Percentiles rank a stretch among this genome's conserved stretches.
phyloP scores from a whole-genome alignment of 2,329 filamentous ascomycete species.

The Stagonosporopsis rhizophila region DNA sequence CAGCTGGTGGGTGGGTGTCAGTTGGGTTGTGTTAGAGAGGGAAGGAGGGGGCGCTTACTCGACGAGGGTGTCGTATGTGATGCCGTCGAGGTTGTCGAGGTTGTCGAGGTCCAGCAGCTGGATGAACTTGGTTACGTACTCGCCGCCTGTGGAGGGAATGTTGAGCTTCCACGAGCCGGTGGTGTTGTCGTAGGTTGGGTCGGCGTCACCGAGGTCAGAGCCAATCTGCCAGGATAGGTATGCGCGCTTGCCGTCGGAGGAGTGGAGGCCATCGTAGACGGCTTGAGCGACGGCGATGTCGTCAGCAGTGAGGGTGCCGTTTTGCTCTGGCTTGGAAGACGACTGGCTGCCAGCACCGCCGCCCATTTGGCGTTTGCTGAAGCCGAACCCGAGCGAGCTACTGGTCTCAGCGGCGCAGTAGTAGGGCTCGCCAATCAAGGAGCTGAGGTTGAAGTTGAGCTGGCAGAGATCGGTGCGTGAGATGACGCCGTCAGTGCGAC shows the following conservation, averaged over 20 bases:
- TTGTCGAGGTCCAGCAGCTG: constrained; percentile 45
- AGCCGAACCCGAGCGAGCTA: constrained; percentile 26
- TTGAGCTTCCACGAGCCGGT: constrained; percentile 44
- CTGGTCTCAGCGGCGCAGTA: constrained; percentile 48
- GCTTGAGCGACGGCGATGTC: constrained; percentile 36
- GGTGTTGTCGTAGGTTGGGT: constrained; percentile 45
- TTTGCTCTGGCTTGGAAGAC: constrained; percentile 36
- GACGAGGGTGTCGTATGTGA: constrained; percentile 65
- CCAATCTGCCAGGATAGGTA: constrained; percentile 52
- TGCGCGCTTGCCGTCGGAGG: constrained; percentile 49
- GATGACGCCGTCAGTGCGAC: constrained; percentile 62
- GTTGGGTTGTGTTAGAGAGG: not conserved
- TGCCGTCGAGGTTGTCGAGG: constrained; percentile 33
- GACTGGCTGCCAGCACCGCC: constrained; percentile 15
- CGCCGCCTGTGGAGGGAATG: constrained; percentile 46
- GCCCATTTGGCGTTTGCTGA: constrained; percentile 26
- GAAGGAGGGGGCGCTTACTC: not conserved
- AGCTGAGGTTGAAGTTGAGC: constrained; percentile 55
- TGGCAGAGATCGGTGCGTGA: constrained; percentile 58
- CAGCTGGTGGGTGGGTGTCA: constrained; percentile 48
- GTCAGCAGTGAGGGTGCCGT: constrained; percentile 42
- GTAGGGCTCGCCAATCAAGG: constrained; percentile 56
- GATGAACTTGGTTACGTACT: constrained; percentile 55
- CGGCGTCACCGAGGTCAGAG: constrained; percentile 45
- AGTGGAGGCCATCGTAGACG: constrained; percentile 49